These are phyloP conservation scores for Mortierella sp. DNA, from an alignment of 371 early-diverging fungal species.

Conservation along the genomic window DNA sequence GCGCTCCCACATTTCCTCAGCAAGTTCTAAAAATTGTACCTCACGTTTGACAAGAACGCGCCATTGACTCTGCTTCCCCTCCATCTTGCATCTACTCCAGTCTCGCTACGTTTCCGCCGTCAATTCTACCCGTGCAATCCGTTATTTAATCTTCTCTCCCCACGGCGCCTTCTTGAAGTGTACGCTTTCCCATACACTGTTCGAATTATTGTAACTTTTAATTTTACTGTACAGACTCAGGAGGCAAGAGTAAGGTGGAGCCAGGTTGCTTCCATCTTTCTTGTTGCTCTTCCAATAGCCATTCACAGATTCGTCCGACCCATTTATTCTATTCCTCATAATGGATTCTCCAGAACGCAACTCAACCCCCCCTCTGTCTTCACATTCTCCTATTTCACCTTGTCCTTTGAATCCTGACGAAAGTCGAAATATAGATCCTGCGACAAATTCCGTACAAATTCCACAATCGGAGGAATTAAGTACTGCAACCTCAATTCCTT, in stretches of 20 bases:
- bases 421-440: background rate
- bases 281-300: background rate
- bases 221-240: background rate
- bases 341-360: slow-evolving; percentile 9
- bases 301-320: background rate
- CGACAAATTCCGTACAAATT: background rate
- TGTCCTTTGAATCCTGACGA: background rate
- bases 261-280: slow-evolving; percentile 1
- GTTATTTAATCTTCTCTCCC: background rate
- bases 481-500: background rate
- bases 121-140: background rate
- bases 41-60: slow-evolving; percentile 1
- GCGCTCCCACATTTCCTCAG: background rate
- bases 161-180: background rate
- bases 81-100: background rate
- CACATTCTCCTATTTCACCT: background rate
- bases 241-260: background rate
- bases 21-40: background rate
- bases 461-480: background rate
- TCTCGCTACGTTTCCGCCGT: background rate
- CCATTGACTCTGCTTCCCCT: slow-evolving; percentile 3
- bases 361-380: background rate
- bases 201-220: background rate
- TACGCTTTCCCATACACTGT: too few relatives aligned
- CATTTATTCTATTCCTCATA: background rate